Evolutionary conservation across 208 protist genomes (phyloP), one percentile per base, ranked within the genome.

Genomic region (Leishmania mexicana): DNA sequence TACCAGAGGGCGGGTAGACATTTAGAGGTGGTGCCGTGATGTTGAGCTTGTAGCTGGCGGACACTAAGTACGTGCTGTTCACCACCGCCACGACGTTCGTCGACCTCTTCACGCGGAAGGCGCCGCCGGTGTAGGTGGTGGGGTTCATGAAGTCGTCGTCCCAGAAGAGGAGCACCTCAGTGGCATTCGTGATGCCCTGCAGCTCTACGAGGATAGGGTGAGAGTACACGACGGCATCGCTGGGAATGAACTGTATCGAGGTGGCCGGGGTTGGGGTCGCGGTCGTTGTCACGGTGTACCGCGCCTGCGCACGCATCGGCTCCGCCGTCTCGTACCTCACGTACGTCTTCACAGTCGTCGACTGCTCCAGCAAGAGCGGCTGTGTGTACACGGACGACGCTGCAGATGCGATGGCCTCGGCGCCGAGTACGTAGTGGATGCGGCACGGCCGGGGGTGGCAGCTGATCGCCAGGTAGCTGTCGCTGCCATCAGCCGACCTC

Each of bases 341-440:
- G 38, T 92, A 76, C 8, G 80, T 83, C 65, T 87, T 93, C 2
- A 95, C 76, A 0, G 87, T 90, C 24, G 88, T 85, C 76, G 79
- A 89, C 53, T 71, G 51, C 31, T 6, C 47, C 40, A 95, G 78
- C 74, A 90, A 75, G 65, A 93, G 58, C 47, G 86, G 86, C 67
- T 80, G 49, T 0, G 65, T 79, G 68, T 90, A 90, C 6, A 67
- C 49, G 57, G 74, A 83, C 38, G 70, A 88, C 24, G 62, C 70
- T 47, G 31, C 51, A 0, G 79, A 80, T 5, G 78, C 80, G 19
- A 88, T 64, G 42, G 65, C 76, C 53, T 70, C 79, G 17, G 76
- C 85, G 49, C 90, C 86, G 24, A 92, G 75, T 31, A 85, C 81
- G 85, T 93, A 95, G 85, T 95, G 85, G n/a, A 95, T 49, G 57